Evolutionary conservation across 2,329 filamentous ascomycete species (phyloP).

Genomic region (Teratosphaeria gauchensis): DNA sequence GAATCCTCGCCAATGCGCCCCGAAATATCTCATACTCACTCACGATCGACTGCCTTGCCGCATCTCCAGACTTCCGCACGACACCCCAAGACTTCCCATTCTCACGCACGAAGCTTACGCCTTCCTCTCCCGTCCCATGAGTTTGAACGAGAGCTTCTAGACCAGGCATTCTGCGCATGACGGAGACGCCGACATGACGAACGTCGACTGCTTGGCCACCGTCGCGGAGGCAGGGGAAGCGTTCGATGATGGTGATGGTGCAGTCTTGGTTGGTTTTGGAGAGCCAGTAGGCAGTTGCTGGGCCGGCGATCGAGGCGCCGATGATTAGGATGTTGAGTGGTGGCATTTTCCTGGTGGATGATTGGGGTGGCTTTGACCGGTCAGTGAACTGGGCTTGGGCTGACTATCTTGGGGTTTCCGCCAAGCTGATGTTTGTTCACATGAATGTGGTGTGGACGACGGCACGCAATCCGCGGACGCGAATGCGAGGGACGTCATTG

Average conservation of each 20-base stretch:
- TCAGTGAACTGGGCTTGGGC: background rate
- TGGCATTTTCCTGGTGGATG: too few species aligned
- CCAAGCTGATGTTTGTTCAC: background rate
- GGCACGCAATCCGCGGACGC: background rate
- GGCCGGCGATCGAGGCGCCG: constrained; percentile 24
- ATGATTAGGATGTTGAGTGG: too few species aligned
- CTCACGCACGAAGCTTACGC: background rate
- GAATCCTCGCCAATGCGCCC: too few species aligned
- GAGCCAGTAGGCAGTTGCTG: constrained; percentile 28
- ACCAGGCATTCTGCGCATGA: background rate
- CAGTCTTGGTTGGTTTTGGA: constrained; percentile 18
- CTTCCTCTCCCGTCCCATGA: background rate
- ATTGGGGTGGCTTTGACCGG: background rate
- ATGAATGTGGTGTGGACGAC: background rate
- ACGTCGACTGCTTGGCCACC: constrained; percentile 28
- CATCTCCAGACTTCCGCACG: background rate
- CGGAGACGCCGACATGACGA: constrained; percentile 6
- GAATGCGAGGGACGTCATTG: background rate
- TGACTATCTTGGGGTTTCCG: background rate
- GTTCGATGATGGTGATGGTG: constrained; percentile 28
- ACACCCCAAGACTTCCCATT: background rate
- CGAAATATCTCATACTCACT: background rate
- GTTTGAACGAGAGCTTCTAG: background rate
- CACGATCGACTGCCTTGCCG: background rate
- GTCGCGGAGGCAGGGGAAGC: constrained; percentile 24